Evolutionary conservation across 2,329 filamentous ascomycete genomes (phyloP), one percentile per base, ranked within the genome.

Genomic region (Emmonsia crescens): DNA sequence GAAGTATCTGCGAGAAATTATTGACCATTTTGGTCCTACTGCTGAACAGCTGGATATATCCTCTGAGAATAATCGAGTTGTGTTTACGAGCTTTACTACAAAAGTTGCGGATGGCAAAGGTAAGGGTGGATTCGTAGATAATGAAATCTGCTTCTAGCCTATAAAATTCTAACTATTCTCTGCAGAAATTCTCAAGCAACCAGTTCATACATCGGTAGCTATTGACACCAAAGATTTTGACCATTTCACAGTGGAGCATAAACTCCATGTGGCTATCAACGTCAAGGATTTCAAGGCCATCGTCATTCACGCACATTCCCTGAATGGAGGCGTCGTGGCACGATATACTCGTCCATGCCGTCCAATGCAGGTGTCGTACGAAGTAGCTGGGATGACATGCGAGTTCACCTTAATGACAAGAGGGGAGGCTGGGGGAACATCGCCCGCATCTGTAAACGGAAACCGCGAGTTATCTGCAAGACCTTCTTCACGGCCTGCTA

Each of bases 221-320:
- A 79, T 86, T 46, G 83, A 85, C 66, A 83, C 78, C 27, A 78
- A 79, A 62, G 84, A 87, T 64, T 87, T 87, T 64, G 82, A 85
- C 58, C 75, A 82, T 57, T 86, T 85, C 66, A 73, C 76, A 27
- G 82, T 84, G 46, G 80, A 85, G 67, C 79, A 84, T 60, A 79
- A 80, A 46, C 73, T 86, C 61, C 85, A 87, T 66, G 80, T 86
- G 64, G 79, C 83, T 57, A 85, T 86, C 65, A 85, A 79, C 67
- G 79, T 86, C 61, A 87, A 85, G 69, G 85, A 87, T 69, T 87
- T 87, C 76, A 84, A 83, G 68, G 81, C 85, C 8, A 83, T 85
- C 31, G 82, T 87, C 29, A 75, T 79, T 1, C 84, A 87, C 69
- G 84, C 85, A 6, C 83, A 85, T 64, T 82, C 82, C 0, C 74